A percentile compares a stretch with the other conserved stretches of the same genome.
These are phyloP conservation scores for Huntiella moniliformis DNA, from an alignment of 2,329 filamentous ascomycete species.

Conservation along the genomic window DNA sequence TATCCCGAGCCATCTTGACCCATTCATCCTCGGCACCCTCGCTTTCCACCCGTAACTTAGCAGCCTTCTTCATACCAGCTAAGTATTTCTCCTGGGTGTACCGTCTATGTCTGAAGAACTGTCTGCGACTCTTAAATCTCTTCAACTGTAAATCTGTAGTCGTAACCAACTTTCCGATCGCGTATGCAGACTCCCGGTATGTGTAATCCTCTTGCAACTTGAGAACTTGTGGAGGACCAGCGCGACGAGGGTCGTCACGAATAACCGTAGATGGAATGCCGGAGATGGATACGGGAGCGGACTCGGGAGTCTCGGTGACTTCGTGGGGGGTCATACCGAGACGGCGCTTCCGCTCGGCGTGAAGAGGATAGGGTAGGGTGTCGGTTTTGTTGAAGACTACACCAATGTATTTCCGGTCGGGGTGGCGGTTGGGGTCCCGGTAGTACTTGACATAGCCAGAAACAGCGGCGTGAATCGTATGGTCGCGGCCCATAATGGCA, in stretches of 20 bases:
- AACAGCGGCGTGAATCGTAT: conserved; percentile 77
- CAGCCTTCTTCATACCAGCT: conserved; percentile 24
- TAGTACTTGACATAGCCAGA: conserved; percentile 95
- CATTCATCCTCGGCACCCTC: conserved; percentile 15
- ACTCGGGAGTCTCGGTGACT: conserved; percentile 15
- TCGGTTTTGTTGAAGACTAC: conserved; percentile 73
- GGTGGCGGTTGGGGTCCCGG: conserved; percentile 64
- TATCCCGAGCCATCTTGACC: conserved; percentile 14
- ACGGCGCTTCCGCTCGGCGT: conserved; percentile 54
- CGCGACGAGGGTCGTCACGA: conserved; percentile 23
- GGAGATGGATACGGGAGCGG: conserved; percentile 27
- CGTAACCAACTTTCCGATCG: conserved; percentile 34
- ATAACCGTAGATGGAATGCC: conserved; percentile 28
- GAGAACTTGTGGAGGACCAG: conserved; percentile 26
- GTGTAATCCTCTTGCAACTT: conserved; percentile 34
- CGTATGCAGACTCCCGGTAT: conserved; percentile 42
- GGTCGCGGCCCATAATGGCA: conserved; percentile 82
- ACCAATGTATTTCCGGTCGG: conserved; percentile 84
- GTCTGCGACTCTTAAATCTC: conserved; percentile 31
- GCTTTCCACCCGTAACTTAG: conserved; percentile 15
- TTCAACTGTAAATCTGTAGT: conserved; percentile 32
- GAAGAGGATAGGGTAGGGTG: conserved; percentile 54
- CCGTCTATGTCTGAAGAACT: conserved; percentile 26
- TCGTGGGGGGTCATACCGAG: conserved; percentile 49
- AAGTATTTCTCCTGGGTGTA: conserved; percentile 25